Evolutionary conservation across 768 basidiomycete species (phyloP), one percentile per base, ranked within the genome.

Genomic region (Chalciporus piperatus): DNA sequence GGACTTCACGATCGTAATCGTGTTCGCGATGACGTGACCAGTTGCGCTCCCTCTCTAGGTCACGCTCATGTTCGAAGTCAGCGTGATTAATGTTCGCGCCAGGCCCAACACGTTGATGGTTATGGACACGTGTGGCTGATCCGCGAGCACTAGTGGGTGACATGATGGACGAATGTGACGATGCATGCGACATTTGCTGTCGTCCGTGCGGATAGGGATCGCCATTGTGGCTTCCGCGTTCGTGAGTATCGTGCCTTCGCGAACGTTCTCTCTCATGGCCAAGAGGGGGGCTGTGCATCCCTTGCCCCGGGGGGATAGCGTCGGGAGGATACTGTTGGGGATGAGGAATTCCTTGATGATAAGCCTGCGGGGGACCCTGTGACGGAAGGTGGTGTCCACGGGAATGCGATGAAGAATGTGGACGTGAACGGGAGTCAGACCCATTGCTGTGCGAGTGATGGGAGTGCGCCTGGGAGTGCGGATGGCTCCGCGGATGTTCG

Each of bases 21-120:
- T 74, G 74, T n/a, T 79, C 77, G 47, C 63, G 60, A 55, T 65
- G 66, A 47, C 74, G 72, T 42, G 65, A 48, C 67, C 67, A 69
- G 37, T 58, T 56, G 32, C 59, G 67, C 50, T 78, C 79, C 61
- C 78, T 72, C 27, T 82, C 79, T 20, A 81, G 76, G 17, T 76
- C 77, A 51, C 78, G 70, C 52, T 70, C 68, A 37, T 54, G 59
- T 42, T 70, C 68, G 41, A 59, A 55, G 35, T 71, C 72, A 33
- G 68, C 64, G 56, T 68, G 63, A 60, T 76, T 78, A 42, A 84
- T 73, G 58, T 76, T 81, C 22, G 81, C 74, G 3, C 76, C 83
- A 37, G 84, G 83, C 7, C 84, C 85, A 59, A 84, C 62, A 48
- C 84, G 82, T 66, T 86, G 85, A 67, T 87, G 85, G 53, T 74